phyloP scores from a whole-genome alignment of 176 grass and related monocot genomes.

The Melocanna baccifera region DNA sequence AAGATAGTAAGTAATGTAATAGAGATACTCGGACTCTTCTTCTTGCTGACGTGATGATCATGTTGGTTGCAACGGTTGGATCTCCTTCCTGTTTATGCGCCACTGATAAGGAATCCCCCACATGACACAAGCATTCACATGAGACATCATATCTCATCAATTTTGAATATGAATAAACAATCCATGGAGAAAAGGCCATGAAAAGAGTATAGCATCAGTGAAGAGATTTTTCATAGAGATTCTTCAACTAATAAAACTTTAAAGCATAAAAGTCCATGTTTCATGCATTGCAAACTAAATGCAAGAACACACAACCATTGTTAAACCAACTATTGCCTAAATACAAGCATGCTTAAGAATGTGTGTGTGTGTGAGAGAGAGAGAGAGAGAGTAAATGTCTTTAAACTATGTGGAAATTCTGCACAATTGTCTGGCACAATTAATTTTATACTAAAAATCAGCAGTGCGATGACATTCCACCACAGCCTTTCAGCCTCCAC shows the following conservation, averaged over 20 bases:
- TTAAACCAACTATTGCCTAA: background rate
- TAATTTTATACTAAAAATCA: background rate
- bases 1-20: too few relatives aligned
- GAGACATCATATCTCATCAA: background rate
- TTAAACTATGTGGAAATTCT: background rate
- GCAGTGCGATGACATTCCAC: background rate
- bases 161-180: background rate
- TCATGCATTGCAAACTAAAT: background rate
- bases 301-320: background rate
- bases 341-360: background rate
- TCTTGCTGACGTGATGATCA: too few relatives aligned
- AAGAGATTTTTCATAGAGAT: slow-evolving; percentile 9
- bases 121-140: background rate
- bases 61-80: too few relatives aligned
- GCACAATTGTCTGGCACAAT: background rate
- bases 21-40: too few relatives aligned
- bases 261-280: background rate
- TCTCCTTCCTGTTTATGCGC: too few relatives aligned
- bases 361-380: background rate
- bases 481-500: background rate
- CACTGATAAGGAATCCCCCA: too few relatives aligned
- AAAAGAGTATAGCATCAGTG: slow-evolving; percentile 1
- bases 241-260: background rate
- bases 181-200: background rate
- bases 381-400: background rate